Evolutionary conservation across 2,329 filamentous ascomycete genomes (phyloP).

Genomic region (Phoma sp.): DNA sequence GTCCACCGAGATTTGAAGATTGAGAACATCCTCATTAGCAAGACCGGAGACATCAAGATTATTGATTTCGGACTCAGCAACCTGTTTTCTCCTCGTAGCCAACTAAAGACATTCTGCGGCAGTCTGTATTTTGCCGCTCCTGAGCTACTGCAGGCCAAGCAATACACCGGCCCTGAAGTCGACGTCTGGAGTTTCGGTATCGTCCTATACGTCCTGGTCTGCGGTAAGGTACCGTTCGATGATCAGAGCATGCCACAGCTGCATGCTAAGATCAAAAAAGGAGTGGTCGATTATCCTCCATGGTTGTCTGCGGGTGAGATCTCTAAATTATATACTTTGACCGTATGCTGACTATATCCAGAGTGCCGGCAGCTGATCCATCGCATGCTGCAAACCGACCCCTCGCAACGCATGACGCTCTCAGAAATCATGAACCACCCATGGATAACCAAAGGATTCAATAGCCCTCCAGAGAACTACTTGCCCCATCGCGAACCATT

Average conservation of each 20-base stretch:
- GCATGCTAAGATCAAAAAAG: slow-evolving; percentile 98
- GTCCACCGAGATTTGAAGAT: slow-evolving; percentile 98
- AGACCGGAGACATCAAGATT: slow-evolving; percentile 98
- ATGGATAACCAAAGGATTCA: slow-evolving; percentile 95
- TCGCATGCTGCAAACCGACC: slow-evolving; percentile 94
- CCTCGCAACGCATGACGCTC: slow-evolving; percentile 82
- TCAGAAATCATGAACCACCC: slow-evolving; percentile 92
- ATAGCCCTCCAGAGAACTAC: slow-evolving; percentile 84
- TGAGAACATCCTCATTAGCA: slow-evolving; percentile 98
- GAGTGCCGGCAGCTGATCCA: slow-evolving; percentile 94
- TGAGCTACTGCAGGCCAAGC: slow-evolving; percentile 88
- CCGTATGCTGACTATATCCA: slow-evolving; percentile 47
- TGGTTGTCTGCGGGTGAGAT: slow-evolving; percentile 85
- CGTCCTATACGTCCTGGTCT: slow-evolving; percentile 94
- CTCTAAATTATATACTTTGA: not conserved
- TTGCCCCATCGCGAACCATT: slow-evolving; percentile 83
- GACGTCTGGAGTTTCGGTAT: slow-evolving; percentile 99
- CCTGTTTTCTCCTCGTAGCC: slow-evolving; percentile 81
- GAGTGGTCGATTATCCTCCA: slow-evolving; percentile 90
- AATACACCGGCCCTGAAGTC: slow-evolving; percentile 95
- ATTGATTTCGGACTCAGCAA: slow-evolving; percentile 99
- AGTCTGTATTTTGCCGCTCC: slow-evolving; percentile 98
- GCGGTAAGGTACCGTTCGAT: slow-evolving; percentile 97
- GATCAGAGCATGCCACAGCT: slow-evolving; percentile 99
- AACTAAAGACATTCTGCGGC: slow-evolving; percentile 96